Base-by-base conservation (phyloP, 1,284 basidiomycete genomes). In the Cryptococcus depauperatus region DNA sequence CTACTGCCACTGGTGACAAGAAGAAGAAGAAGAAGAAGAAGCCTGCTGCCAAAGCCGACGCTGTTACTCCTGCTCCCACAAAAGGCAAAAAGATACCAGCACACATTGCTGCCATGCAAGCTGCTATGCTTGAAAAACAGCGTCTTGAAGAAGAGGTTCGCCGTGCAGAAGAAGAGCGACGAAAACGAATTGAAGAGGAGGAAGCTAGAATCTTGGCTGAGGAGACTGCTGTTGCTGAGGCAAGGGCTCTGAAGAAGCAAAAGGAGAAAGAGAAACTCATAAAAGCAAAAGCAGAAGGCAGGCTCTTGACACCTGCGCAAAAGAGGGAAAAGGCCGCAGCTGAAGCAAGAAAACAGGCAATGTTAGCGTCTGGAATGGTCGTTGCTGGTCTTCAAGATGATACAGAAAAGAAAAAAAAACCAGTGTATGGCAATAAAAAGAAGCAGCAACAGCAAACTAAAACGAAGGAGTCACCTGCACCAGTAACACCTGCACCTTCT, bases 261-360 rank as follows among this genome's bases (percentile, higher is more conserved):
- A 90, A 86, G 66, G 91, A 95, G 73, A 90, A 88, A 79, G 87
- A 85, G 48, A 62, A 61, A 58, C 53, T 44, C 42, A 59, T 54
- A 35, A 91, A 91, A 70, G 81, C 85, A 19, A 87, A 85, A 76
- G 91, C 90, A 66, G 90, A 95, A 70, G 91, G 91, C 27, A 80
- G 84, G 44, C 73, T 90, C 26, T 77, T 96, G 37, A 95, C 91
- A 5, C 88, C 91, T 66, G 96, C 95, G 72, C 92, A 98, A 69
- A 96, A 92, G 73, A 86, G 89, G 61, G 92, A 97, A 68, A 84
- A 80, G 58, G 85, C 85, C 14, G 85, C 84, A 49, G 92, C 91
- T 7, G 92, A 97, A 69, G 80, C 88, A 29, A 81, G 92, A 46
- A 86, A 84, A 70, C 81, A 93, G 69, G 93, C 93, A 3, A 78